Evolutionary conservation across 1,284 basidiomycete genomes (phyloP), one percentile per base, ranked within the genome.

Genomic region (Papiliotrema laurentii): DNA sequence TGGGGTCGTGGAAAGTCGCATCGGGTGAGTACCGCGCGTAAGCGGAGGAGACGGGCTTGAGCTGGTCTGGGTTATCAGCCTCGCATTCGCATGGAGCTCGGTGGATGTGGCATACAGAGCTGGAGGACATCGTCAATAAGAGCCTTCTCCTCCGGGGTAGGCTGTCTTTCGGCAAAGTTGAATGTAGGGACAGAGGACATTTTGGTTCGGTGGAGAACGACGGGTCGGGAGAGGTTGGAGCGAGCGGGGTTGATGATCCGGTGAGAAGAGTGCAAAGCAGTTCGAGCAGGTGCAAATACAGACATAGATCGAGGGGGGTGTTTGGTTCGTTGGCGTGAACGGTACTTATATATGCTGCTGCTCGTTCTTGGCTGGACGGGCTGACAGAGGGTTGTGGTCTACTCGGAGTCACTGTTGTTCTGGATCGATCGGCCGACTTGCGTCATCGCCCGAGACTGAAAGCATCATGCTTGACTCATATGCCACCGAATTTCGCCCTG

Each of bases 1-100:
- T 60, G 10, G 65, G 65, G 49, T 68, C 65, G 36, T 61, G 60
- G 47, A 68, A 68, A n/a, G 51, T 50, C 1, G 65, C 65, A 1
- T 49, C 49, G 14, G 47, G 47, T 31, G 55, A 52, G 45, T 68
- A 68, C 34, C 56, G 53, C 3, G 60, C 61, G 47, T 64, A 68
- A 11, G 65, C 61, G 2, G 54, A 28, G 6, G 60, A 51, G 49
- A 68, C 46, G 40, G 65, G 65, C 47, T 64, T 61, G 19, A 68
- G 53, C 47, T 66, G 61, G 51, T 68, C 64, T 66, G n/a, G n/a
- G n/a, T n/a, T n/a, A n/a, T n/a, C n/a, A n/a, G n/a, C n/a, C n/a
- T n/a, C 41, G 26, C 19, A 50, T 41, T 18, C 38, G 27, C 44
- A 44, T 22, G 18, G 37, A 35, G 27, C 14, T 22, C 11, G 21